Percentiles rank a stretch among this genome's conserved stretches.
These are phyloP conservation scores for Anastatica hierochuntica DNA, from an alignment of 345 rosid genomes.

Conservation along the genomic window DNA sequence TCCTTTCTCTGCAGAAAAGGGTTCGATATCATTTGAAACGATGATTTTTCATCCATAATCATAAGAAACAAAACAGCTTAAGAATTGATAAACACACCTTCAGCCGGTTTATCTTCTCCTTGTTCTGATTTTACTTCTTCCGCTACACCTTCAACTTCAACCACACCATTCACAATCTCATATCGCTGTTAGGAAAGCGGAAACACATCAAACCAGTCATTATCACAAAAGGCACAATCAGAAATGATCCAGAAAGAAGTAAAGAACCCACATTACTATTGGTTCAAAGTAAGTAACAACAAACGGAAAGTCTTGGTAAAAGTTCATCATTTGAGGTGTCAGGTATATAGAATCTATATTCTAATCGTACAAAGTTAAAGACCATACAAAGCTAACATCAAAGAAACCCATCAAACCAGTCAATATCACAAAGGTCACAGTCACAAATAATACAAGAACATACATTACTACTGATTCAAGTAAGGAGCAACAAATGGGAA, in stretches of 20 bases:
- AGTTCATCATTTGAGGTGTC: no score
- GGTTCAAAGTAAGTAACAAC: no score
- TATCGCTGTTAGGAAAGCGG: constrained; percentile 36
- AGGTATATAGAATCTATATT: no score
- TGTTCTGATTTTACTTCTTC: constrained; percentile 36
- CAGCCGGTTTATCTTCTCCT: constrained; percentile 43
- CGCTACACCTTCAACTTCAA: constrained; percentile 46
- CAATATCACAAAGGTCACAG: no score
- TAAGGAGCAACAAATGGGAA: no score
- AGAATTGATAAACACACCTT: constrained; percentile 39
- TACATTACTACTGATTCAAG: background rate
- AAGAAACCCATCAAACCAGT: no score
- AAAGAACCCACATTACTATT: background rate
- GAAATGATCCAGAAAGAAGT: background rate
- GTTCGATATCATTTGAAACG: constrained; percentile 2
- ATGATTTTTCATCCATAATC: background rate
- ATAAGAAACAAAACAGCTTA: no score
- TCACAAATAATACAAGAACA: background rate
- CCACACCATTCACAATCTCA: constrained; percentile 68
- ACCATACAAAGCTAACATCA: no score
- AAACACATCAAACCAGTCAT: no score
- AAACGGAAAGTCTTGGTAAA: no score
- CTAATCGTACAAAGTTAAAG: no score
- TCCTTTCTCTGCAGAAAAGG: constrained; percentile 90
- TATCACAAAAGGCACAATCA: no score